Conservation (phyloP, 331 rosid species). For the Malus hybrid region DNA sequence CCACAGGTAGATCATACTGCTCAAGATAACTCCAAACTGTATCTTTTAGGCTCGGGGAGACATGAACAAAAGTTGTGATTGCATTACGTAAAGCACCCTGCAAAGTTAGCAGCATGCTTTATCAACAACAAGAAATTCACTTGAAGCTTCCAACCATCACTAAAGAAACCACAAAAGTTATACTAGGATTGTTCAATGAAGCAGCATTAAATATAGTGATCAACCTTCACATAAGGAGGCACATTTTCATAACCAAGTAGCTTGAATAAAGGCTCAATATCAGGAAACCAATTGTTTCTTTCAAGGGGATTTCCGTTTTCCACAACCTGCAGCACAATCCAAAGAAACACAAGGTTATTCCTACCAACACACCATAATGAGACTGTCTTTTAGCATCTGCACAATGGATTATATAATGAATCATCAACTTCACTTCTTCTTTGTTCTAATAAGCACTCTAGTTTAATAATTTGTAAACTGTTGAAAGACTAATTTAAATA, state of each 20-base stretch:
- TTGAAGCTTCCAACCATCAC: slow-evolving; percentile 18
- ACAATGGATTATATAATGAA: background rate
- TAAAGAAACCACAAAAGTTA: slow-evolving; percentile 10
- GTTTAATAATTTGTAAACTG: background rate
- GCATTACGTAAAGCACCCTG: slow-evolving; percentile 96
- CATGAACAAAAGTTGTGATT: slow-evolving; percentile 62
- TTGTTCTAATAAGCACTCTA: background rate
- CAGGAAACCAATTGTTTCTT: slow-evolving; percentile 92
- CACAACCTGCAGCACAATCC: slow-evolving; percentile 53
- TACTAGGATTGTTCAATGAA: slow-evolving; percentile 6
- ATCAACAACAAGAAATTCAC: slow-evolving; percentile 17
- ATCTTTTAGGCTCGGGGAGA: slow-evolving; percentile 71
- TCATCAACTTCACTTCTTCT: background rate
- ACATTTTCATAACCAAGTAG: slow-evolving; percentile 96
- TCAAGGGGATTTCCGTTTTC: slow-evolving; percentile 82
- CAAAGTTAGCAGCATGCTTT: slow-evolving; percentile 9
- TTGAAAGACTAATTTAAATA: background rate
- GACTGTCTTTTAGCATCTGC: background rate
- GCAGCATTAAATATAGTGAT: slow-evolving; percentile 15
- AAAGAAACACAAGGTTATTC: slow-evolving; percentile 9
- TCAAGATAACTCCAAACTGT: slow-evolving; percentile 89
- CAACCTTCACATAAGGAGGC: slow-evolving; percentile 94
- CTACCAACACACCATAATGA: background rate
- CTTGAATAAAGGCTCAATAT: slow-evolving; percentile 92
- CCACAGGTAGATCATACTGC: slow-evolving; percentile 95